Conservation (phyloP, 805 yeast species). For the Zygoascus ofunaensis region DNA sequence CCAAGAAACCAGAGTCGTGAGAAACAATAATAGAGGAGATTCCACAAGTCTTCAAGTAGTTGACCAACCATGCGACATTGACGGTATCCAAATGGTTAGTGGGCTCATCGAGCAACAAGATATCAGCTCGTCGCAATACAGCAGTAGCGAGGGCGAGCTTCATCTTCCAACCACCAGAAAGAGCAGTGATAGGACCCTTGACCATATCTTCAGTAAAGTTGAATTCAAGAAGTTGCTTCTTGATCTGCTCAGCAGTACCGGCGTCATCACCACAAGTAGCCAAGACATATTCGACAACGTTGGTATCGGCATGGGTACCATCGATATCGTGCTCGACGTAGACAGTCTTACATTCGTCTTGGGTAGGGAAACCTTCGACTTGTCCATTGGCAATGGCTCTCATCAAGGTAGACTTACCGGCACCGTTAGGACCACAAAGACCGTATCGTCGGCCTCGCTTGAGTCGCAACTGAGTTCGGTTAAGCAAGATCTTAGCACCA, state of each 20-base stretch:
- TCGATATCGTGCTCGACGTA: conserved; percentile 99
- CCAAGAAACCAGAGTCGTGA: conserved; percentile 99
- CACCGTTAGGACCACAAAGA: conserved; percentile 46
- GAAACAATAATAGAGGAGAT: conserved; percentile 97
- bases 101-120: conserved; percentile 97
- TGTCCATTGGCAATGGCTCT: conserved; percentile 89
- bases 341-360: conserved; percentile 97
- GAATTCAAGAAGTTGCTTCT: conserved; percentile 75
- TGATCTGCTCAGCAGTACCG: conserved; percentile 65
- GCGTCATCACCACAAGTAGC: conserved; percentile 71
- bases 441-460: conserved; percentile 96
- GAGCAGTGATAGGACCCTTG: conserved; percentile 85
- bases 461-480: conserved; percentile 93
- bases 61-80: conserved; percentile 98
- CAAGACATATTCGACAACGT: conserved; percentile 86
- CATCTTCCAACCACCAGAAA: conserved; percentile 99
- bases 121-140: conserved; percentile 95
- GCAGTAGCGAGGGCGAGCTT: conserved; percentile 99
- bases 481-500: conserved; percentile 99
- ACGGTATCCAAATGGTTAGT: conserved; percentile 99
- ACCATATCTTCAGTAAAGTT: conserved; percentile 92
- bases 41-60: conserved; percentile 98
- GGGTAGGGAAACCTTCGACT: conserved; percentile 99
- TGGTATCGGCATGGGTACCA: conserved; percentile 93
- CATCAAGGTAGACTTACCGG: conserved; percentile 98